phyloP scores from a whole-genome alignment of 495 filamentous ascomycete species.

The Penicillium coprophilum region DNA sequence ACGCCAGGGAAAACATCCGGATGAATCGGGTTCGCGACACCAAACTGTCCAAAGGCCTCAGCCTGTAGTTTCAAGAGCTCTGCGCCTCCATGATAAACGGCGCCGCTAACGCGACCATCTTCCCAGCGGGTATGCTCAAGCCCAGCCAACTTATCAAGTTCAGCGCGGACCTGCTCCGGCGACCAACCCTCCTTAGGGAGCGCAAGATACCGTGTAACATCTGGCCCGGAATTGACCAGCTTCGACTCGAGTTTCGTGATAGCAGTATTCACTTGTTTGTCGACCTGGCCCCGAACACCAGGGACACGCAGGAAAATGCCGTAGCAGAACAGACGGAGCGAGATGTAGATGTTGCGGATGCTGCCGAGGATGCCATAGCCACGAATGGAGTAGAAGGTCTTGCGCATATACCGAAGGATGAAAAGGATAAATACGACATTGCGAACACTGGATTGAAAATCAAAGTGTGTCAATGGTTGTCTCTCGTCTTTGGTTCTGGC shows the following conservation, averaged over 20 bases:
- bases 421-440: constrained; percentile 92
- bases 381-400: constrained; percentile 75
- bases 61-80: constrained; percentile 81
- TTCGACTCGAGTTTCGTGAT: constrained; percentile 76
- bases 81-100: constrained; percentile 93
- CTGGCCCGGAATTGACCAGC: constrained; percentile 71
- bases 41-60: constrained; percentile 89
- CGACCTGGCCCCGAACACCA: constrained; percentile 64
- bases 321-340: constrained; percentile 69
- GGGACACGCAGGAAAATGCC: constrained; percentile 82
- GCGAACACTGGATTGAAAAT: constrained; percentile 53
- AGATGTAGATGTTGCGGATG: constrained; percentile 66
- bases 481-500: constrained; percentile 1
- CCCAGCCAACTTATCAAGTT: constrained; percentile 72
- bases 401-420: constrained; percentile 81
- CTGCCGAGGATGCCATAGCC: constrained; percentile 87
- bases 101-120: constrained; percentile 89
- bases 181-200: constrained; percentile 87
- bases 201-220: constrained; percentile 67
- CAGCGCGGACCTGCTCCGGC: constrained; percentile 71
- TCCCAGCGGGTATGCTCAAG: constrained; percentile 98
- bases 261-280: constrained; percentile 30
- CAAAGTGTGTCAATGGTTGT: constrained; percentile 15
- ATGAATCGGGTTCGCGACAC: constrained; percentile 97
- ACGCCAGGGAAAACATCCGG: constrained; percentile 98